Evolutionary conservation across 2,329 filamentous ascomycete genomes (phyloP), one percentile per base, ranked within the genome.

Genomic region (Mycosphaerella arachidis): DNA sequence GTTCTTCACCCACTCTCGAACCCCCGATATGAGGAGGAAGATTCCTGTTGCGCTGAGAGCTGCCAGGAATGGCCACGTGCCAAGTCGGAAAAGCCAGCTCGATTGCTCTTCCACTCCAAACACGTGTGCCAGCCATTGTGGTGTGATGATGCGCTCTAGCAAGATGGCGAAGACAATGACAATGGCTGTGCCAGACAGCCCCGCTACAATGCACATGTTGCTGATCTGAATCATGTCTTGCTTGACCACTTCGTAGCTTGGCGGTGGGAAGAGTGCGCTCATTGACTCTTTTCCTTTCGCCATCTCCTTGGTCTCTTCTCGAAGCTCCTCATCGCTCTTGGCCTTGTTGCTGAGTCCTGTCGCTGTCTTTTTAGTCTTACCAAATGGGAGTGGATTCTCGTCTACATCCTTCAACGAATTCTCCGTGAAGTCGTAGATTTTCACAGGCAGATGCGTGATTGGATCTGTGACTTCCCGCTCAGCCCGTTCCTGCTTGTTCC

Each of bases 391-490:
- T 4, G 76, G 72, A 62, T 82, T 82, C 68, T 81, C 75, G 35
- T 76, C 71, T 27, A 76, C 73, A 55, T 73, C 72, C 61, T 81
- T 76, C 33, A 90, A 76, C 55, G 88, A 85, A 43, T 84, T 81
- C 30, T 81, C 78, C 0, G 87, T 89, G 67, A 86, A 86, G 69
- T 90, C 88, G 68, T 88, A 85, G 37, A 90, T 87, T 37, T 75
- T 78, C 52, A 90, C 81, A 1, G 87, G 86, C 2, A 90, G 77
- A 73, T 90, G 88, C 1, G 88, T 91, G 43, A 90, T 81, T 0
- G 87, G 87, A 68, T 91, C 88, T 1, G 87, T 90, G 51, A 90
- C 87, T 69, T 88, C 80, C 60, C 82, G 77, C 59, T 81, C 79
- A 29, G 79, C 77, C 31, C 77, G 74, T 59, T 81, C 77, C 31